Base-by-base conservation (phyloP, 2,329 filamentous ascomycete genomes). In the Myriosclerotinia scirpicola region DNA sequence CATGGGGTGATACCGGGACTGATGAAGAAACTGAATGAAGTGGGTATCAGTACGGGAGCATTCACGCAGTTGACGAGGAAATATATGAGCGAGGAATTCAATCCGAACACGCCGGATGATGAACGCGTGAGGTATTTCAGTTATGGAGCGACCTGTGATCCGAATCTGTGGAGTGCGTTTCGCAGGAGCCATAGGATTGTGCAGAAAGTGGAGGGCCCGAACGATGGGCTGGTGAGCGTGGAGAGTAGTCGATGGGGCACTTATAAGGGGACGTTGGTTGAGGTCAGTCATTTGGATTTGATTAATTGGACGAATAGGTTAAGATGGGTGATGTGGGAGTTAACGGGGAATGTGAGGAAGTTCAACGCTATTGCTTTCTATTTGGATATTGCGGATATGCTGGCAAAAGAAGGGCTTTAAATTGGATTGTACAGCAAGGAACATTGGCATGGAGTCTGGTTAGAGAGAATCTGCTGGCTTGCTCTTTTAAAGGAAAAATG, bases 281-380 rank as follows among this genome's bases (percentile, higher is more conserved):
- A 80, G 1, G 86, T 88, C 8, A 87, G 83, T 71, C 87, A 90
- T 73, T 76, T 89, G 36, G 87, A 89, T 71, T 75, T 89, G 64
- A 89, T 90, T 70, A 89, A 90, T 76, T 90, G 87, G 87, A 86
- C 83, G 44, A 90, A 89, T 69, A 78, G 84, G 68, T 69, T 88
- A 46, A 79, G 80, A 60, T 88, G 83, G 81, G 81, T 81, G 52
- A 72, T 85, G 53, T 78, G 88, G 81, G 79, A 77, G 59, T 72
- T 81, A 66, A 79, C 82, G 75, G 86, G 86, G 1, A 80, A 82
- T 68, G 79, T 80, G 71, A 81, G 80, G 67, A 80, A 79, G 82
- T 90, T 90, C 72, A 90, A 89, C 73, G 87, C 87, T 2, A 82
- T 89, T 67, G 87, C 87, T 0, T 88, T 90, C 72, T 90, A 90